phyloP scores from a whole-genome alignment of 1,139 yeast species.

The Hansenula sp. region DNA sequence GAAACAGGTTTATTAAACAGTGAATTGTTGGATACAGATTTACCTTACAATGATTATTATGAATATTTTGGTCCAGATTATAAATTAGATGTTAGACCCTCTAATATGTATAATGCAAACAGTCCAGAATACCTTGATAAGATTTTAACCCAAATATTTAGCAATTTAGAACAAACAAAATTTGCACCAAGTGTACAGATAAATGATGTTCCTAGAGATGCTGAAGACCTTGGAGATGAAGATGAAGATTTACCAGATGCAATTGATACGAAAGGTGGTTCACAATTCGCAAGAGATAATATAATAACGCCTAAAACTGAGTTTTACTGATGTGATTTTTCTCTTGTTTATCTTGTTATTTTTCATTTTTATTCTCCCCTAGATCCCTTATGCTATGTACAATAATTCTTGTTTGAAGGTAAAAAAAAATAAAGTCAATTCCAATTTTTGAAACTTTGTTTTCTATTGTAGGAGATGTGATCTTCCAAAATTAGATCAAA shows the following conservation, averaged over 20 bases:
- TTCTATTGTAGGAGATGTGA: no score
- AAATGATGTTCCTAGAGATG: slow-evolving; percentile 84
- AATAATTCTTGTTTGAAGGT: no score
- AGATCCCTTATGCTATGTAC: no score
- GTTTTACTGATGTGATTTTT: slow-evolving; percentile 36
- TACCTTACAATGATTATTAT: slow-evolving; percentile 94
- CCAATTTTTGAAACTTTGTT: no score
- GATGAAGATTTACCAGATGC: slow-evolving; percentile 74
- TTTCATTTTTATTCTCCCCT: no score
- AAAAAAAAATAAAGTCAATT: no score
- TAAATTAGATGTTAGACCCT: slow-evolving; percentile 86
- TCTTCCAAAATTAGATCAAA: no score
- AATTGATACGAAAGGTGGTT: slow-evolving; percentile 88
- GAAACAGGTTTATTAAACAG: slow-evolving; percentile 89
- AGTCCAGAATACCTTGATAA: slow-evolving; percentile 89
- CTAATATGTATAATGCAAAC: slow-evolving; percentile 96
- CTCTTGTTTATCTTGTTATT: no score
- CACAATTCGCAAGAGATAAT: slow-evolving; percentile 78
- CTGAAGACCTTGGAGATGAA: slow-evolving; percentile 78
- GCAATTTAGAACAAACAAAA: slow-evolving; percentile 80
- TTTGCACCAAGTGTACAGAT: slow-evolving; percentile 96
- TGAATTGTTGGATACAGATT: slow-evolving; percentile 70
- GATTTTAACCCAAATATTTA: slow-evolving; percentile 70
- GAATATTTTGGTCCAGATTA: slow-evolving; percentile 98
- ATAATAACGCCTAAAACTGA: slow-evolving; percentile 62